A percentile compares a stretch with the other conserved stretches of the same genome.
phyloP scores from a whole-genome alignment of 1,139 yeast genomes.

The Zygosaccharomyces sapae region DNA sequence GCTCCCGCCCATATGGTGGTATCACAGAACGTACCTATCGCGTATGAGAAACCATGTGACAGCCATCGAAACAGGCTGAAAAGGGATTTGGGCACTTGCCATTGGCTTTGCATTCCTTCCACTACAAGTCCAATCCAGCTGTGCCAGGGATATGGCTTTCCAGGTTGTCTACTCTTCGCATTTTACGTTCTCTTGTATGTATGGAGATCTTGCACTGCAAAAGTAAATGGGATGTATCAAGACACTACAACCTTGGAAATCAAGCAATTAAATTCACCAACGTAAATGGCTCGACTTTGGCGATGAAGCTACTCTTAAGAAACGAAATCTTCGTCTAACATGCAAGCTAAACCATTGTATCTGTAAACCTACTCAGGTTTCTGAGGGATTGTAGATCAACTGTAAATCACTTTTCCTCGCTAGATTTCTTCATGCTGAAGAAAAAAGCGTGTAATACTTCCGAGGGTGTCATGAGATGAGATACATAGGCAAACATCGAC shows the following conservation, averaged over 20 bases:
- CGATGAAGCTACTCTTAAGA: slow-evolving; percentile 1
- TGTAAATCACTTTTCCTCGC: neutral
- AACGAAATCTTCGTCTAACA: neutral
- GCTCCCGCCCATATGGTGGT: slow-evolving; percentile 70
- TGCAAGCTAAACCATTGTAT: neutral
- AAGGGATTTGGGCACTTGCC: slow-evolving; percentile 78
- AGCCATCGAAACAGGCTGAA: slow-evolving; percentile 67
- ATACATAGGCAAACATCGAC: no score
- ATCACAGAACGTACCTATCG: slow-evolving; percentile 72
- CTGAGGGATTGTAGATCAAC: neutral
- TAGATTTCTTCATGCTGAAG: neutral
- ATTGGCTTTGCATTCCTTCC: slow-evolving; percentile 73
- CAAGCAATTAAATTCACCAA: slow-evolving; percentile 37
- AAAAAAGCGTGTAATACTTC: no score
- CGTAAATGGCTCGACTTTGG: slow-evolving; percentile 33
- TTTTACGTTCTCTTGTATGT: slow-evolving; percentile 63
- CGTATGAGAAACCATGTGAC: slow-evolving; percentile 76
- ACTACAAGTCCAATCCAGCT: slow-evolving; percentile 46
- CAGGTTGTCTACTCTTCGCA: slow-evolving; percentile 63
- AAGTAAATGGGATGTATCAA: slow-evolving; percentile 59
- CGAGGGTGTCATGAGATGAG: no score
- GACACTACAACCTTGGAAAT: slow-evolving; percentile 47
- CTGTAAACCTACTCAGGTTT: neutral
- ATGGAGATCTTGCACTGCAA: slow-evolving; percentile 69
- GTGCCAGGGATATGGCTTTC: slow-evolving; percentile 68